Percentiles rank a stretch among this genome's conserved stretches.
Evolutionary conservation across 129 eudicot genomes (phyloP).

Genomic region (Ambrosia trifida): DNA sequence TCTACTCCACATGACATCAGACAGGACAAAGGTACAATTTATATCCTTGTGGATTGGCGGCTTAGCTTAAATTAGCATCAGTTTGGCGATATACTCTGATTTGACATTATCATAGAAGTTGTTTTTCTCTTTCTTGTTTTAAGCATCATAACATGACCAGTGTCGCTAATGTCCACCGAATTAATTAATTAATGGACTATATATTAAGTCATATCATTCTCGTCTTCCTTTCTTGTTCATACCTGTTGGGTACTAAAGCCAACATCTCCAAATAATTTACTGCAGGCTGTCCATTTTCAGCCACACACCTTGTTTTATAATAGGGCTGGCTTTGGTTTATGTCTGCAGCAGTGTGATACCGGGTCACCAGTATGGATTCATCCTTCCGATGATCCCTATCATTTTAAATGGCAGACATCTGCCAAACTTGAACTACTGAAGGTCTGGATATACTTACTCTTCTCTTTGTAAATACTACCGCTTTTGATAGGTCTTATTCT

Average conservation of each 20-base stretch:
- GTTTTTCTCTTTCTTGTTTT: background rate
- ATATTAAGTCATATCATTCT: background rate
- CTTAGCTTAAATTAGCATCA: slow-evolving; percentile 7
- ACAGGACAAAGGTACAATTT: slow-evolving; percentile 83
- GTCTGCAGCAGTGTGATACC: slow-evolving; percentile 79
- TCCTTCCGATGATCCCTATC: slow-evolving; percentile 77
- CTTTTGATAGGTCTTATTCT: slow-evolving; percentile 16
- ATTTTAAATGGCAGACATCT: slow-evolving; percentile 70
- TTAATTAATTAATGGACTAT: background rate
- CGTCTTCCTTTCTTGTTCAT: slow-evolving; percentile 14
- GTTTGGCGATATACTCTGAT: background rate
- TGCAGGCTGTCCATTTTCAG: slow-evolving; percentile 93
- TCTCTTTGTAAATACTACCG: background rate
- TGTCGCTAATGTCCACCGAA: background rate
- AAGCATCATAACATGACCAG: slow-evolving; percentile 7
- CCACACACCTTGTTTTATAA: slow-evolving; percentile 82
- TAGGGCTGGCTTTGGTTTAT: slow-evolving; percentile 67
- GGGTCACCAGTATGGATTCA: slow-evolving; percentile 56
- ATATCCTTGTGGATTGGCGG: slow-evolving; percentile 5
- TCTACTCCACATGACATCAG: slow-evolving; percentile 81
- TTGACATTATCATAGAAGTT: background rate
- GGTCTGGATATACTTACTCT: slow-evolving; percentile 44
- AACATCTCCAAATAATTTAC: slow-evolving; percentile 2
- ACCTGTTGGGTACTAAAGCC: slow-evolving; percentile 9
- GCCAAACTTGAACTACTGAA: slow-evolving; percentile 63